These are phyloP conservation scores for Polytrichum formosum DNA, from an alignment of 225 moss, liverwort and hornwort species.

Conservation along the genomic window DNA sequence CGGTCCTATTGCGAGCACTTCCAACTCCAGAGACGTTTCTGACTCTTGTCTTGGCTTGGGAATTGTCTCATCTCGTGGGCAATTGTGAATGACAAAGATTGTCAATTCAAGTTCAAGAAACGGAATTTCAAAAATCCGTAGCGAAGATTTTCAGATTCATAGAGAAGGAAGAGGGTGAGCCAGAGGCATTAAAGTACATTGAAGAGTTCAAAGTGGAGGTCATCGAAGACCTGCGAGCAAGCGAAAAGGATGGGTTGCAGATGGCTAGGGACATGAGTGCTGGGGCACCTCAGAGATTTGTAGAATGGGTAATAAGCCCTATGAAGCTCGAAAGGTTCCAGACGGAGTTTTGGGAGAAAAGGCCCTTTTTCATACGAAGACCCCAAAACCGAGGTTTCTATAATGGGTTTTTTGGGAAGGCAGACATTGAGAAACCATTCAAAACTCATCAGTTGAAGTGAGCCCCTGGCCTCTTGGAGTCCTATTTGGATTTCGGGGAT, in stretches of 20 bases:
- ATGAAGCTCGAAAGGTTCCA: constrained; percentile 50
- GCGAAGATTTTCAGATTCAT: neutral
- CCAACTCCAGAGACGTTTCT: too few relatives aligned
- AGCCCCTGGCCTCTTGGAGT: neutral
- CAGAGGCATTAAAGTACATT: constrained; percentile 61
- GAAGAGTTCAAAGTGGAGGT: constrained; percentile 36
- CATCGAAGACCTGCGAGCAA: constrained; percentile 44
- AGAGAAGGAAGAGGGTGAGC: constrained; percentile 63
- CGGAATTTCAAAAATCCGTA: too few relatives aligned
- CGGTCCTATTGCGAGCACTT: too few relatives aligned
- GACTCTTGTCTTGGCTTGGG: too few relatives aligned
- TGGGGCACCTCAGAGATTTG: constrained; percentile 58
- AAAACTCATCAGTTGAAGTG: constrained; percentile 66
- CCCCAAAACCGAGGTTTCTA: constrained; percentile 63
- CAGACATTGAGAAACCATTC: constrained; percentile 66
- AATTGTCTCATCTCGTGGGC: too few relatives aligned
- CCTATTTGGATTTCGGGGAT: too few relatives aligned
- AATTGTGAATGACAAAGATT: too few relatives aligned
- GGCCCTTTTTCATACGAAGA: constrained; percentile 76
- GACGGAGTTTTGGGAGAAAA: constrained; percentile 71
- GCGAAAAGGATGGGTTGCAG: constrained; percentile 57
- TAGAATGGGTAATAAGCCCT: constrained; percentile 77
- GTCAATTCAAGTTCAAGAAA: too few relatives aligned
- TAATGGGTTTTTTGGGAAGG: constrained; percentile 72
- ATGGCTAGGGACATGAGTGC: constrained; percentile 60